Evolutionary conservation across 805 yeast genomes (phyloP).

Genomic region (Candida namnaoensis): DNA sequence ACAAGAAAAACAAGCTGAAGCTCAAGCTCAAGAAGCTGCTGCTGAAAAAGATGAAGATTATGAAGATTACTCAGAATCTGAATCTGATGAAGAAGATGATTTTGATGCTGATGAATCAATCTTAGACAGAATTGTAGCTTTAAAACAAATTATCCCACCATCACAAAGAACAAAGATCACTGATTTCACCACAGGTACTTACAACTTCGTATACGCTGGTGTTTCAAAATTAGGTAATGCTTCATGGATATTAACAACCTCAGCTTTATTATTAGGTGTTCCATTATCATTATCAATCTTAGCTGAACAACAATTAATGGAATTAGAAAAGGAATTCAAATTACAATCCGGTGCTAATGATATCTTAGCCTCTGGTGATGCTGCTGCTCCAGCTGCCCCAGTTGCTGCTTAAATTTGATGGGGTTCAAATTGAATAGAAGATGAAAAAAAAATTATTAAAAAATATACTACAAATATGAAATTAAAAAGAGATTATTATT

Average conservation of each 20-base stretch:
- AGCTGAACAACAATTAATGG: slow-evolving; percentile 88
- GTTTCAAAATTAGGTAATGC: slow-evolving; percentile 61
- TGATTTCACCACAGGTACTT: slow-evolving; percentile 20
- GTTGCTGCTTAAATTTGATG: slow-evolving; percentile 18
- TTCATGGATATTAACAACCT: slow-evolving; percentile 80
- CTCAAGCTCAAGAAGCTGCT: slow-evolving; percentile 24
- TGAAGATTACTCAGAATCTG: slow-evolving; percentile 42
- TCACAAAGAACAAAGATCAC: slow-evolving; percentile 54
- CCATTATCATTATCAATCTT: slow-evolving; percentile 87
- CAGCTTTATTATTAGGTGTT: slow-evolving; percentile 80
- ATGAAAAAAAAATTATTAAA: no score
- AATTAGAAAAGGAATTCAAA: slow-evolving; percentile 87
- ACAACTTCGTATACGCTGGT: slow-evolving; percentile 34
- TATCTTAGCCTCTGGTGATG: slow-evolving; percentile 62
- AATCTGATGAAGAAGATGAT: slow-evolving; percentile 53
- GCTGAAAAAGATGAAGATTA: slow-evolving; percentile 25
- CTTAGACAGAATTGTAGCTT: slow-evolving; percentile 80
- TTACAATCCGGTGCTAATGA: slow-evolving; percentile 73
- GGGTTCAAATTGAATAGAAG: no score
- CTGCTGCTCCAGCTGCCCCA: slow-evolving; percentile 22
- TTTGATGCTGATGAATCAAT: slow-evolving; percentile 81
- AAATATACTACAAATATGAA: no score
- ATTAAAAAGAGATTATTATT: no score
- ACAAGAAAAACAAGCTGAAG: slow-evolving; percentile 20
- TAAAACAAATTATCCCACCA: slow-evolving; percentile 89